phyloP scores from a whole-genome alignment of 495 filamentous ascomycete species.

The Trichoderma reesei region DNA sequence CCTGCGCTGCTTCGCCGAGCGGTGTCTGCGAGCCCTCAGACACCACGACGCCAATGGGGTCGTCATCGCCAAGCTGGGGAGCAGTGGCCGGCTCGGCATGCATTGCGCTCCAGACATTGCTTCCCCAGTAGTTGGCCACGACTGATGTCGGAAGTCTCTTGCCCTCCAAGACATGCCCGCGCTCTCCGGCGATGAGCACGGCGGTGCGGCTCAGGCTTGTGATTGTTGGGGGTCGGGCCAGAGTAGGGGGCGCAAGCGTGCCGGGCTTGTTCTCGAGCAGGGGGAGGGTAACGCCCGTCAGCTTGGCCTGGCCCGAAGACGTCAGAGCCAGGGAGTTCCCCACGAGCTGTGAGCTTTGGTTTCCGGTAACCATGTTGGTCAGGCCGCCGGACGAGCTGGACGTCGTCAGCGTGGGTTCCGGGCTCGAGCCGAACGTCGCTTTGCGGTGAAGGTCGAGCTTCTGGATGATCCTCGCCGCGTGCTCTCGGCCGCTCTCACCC shows the following conservation, averaged over 20 bases:
- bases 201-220: slow-evolving; percentile 84
- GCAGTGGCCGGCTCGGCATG: slow-evolving; percentile 35
- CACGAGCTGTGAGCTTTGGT: slow-evolving; percentile 18
- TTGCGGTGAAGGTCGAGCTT: slow-evolving; percentile 87
- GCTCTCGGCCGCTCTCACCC: slow-evolving; percentile 58
- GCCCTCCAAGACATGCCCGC: slow-evolving; percentile 55
- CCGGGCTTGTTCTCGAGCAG: slow-evolving; percentile 34
- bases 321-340: slow-evolving; percentile 39
- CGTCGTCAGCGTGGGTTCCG: slow-evolving; percentile 28
- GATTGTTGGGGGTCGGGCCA: slow-evolving; percentile 75
- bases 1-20: slow-evolving; percentile 30
- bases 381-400: slow-evolving; percentile 42
- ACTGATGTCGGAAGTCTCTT: slow-evolving; percentile 68
- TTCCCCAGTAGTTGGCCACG: slow-evolving; percentile 90
- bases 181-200: slow-evolving; percentile 70
- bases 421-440: slow-evolving; percentile 42
- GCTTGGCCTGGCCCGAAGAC: slow-evolving; percentile 63
- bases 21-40: slow-evolving; percentile 21
- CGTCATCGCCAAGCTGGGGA: slow-evolving; percentile 30
- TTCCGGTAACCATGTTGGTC: slow-evolving; percentile 42
- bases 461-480: slow-evolving; percentile 79
- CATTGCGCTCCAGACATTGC: slow-evolving; percentile 69
- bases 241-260: slow-evolving; percentile 70
- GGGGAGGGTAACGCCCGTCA: slow-evolving; percentile 49
- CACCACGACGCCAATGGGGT: slow-evolving; percentile 26